These are phyloP conservation scores for Pseudocercospora vitis DNA, from an alignment of 2,329 filamentous ascomycete species.

Conservation along the genomic window DNA sequence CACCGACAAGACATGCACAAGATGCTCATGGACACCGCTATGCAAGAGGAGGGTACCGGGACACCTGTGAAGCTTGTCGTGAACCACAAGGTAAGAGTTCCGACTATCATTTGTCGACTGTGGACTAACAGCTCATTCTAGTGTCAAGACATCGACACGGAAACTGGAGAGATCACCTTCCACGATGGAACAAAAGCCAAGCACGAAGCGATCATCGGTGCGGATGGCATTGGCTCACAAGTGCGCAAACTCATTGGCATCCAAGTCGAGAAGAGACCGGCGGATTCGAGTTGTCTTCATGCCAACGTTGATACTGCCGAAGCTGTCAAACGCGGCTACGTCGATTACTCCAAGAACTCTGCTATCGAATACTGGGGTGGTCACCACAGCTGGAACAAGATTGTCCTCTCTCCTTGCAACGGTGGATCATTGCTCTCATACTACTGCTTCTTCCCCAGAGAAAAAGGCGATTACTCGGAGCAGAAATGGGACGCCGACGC, in stretches of 20 bases:
- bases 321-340: slow-evolving; percentile 59
- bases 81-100: slow-evolving; percentile 49
- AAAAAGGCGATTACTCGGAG: slow-evolving; percentile 59
- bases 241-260: slow-evolving; percentile 65
- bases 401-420: slow-evolving; percentile 69
- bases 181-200: slow-evolving; percentile 51
- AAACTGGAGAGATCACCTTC: slow-evolving; percentile 50
- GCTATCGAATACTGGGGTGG: slow-evolving; percentile 72
- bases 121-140: slow-evolving; percentile 38
- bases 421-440: slow-evolving; percentile 64
- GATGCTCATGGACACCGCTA: slow-evolving; percentile 63
- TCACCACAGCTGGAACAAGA: slow-evolving; percentile 64
- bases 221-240: slow-evolving; percentile 67
- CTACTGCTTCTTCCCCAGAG: slow-evolving; percentile 68
- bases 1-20: slow-evolving; percentile 68
- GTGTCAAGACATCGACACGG: slow-evolving; percentile 52
- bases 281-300: slow-evolving; percentile 63
- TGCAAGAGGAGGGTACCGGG: slow-evolving; percentile 54
- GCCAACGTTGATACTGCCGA: slow-evolving; percentile 63
- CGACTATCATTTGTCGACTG: slow-evolving; percentile 38
- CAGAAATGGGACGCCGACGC: slow-evolving; percentile 61
- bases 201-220: slow-evolving; percentile 64
- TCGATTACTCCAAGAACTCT: slow-evolving; percentile 61
- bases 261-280: slow-evolving; percentile 58
- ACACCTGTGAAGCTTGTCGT: slow-evolving; percentile 55